Evolutionary conservation across 768 basidiomycete species (phyloP).

Genomic region (Termitomyces sp.): DNA sequence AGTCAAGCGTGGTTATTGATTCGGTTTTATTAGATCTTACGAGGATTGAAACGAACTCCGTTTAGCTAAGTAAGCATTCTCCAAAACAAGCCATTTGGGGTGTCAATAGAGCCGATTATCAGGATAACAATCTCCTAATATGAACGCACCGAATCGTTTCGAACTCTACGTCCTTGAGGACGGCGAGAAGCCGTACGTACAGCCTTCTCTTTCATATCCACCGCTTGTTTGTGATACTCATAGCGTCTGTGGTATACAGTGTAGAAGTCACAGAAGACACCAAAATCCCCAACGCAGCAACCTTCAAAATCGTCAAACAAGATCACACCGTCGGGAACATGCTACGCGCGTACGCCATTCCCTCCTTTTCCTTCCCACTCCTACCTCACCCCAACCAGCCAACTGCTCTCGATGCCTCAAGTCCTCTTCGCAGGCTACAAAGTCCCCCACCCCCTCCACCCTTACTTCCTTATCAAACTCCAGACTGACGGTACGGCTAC

Average conservation of each 20-base stretch:
- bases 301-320: slow-evolving; percentile 91
- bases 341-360: slow-evolving; percentile 78
- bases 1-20: background rate
- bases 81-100: too few species aligned
- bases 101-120: background rate
- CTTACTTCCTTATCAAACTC: slow-evolving; percentile 91
- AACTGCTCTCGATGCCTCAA: slow-evolving; percentile 83
- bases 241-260: slow-evolving; percentile 41
- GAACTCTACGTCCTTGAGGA: slow-evolving; percentile 79
- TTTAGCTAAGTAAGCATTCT: background rate
- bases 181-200: slow-evolving; percentile 87
- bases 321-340: slow-evolving; percentile 97
- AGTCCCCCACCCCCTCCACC: slow-evolving; percentile 94
- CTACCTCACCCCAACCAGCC: slow-evolving; percentile 42
- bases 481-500: slow-evolving; percentile 90
- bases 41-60: background rate
- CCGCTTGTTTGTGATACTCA: too few species aligned
- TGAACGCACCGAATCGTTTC: slow-evolving; percentile 95
- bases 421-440: slow-evolving; percentile 98
- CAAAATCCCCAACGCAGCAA: slow-evolving; percentile 96
- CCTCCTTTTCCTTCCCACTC: slow-evolving; percentile 4
- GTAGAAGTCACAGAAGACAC: slow-evolving; percentile 93
- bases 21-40: background rate
- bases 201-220: background rate
- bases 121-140: slow-evolving; percentile 20